These are phyloP conservation scores for Botrytis tulipae DNA, from an alignment of 2,329 filamentous ascomycete genomes.

Conservation along the genomic window DNA sequence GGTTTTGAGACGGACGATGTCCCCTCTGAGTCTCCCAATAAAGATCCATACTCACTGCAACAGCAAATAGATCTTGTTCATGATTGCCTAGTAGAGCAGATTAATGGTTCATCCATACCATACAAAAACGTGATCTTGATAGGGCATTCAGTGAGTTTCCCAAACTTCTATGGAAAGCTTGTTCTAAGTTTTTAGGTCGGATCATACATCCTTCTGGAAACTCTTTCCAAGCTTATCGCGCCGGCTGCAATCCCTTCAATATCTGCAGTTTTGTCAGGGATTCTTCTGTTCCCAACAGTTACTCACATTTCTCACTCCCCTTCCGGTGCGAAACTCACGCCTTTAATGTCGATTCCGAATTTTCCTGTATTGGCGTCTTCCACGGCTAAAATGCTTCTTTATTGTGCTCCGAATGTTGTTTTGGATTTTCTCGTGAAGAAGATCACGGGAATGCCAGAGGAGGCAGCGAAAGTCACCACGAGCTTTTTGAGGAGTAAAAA, in stretches of 20 bases:
- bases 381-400: slow-evolving; percentile 41
- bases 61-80: slow-evolving; percentile 47
- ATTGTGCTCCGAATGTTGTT: slow-evolving; percentile 42
- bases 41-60: slow-evolving; percentile 46
- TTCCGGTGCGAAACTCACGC: slow-evolving; percentile 53
- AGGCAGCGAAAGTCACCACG: slow-evolving; percentile 51
- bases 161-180: slow-evolving; percentile 64
- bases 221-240: slow-evolving; percentile 48
- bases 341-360: slow-evolving; percentile 42
- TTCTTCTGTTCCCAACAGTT: slow-evolving; percentile 73
- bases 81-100: slow-evolving; percentile 25
- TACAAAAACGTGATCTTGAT: slow-evolving; percentile 64
- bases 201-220: slow-evolving; percentile 67
- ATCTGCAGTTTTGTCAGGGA: slow-evolving; percentile 40
- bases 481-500: slow-evolving; percentile 55
- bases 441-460: slow-evolving; percentile 49
- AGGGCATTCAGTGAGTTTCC: slow-evolving; percentile 72
- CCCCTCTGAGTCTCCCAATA: slow-evolving; percentile 38
- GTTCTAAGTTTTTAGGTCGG: slow-evolving; percentile 51
- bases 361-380: slow-evolving; percentile 31
- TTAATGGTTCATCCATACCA: slow-evolving; percentile 36
- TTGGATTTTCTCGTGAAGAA: slow-evolving; percentile 46
- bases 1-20: slow-evolving; percentile 54
- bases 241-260: slow-evolving; percentile 33
- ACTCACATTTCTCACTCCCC: slow-evolving; percentile 66